phyloP scores from a whole-genome alignment of 2,329 filamentous ascomycete genomes.

The Thielaviopsis populi region DNA sequence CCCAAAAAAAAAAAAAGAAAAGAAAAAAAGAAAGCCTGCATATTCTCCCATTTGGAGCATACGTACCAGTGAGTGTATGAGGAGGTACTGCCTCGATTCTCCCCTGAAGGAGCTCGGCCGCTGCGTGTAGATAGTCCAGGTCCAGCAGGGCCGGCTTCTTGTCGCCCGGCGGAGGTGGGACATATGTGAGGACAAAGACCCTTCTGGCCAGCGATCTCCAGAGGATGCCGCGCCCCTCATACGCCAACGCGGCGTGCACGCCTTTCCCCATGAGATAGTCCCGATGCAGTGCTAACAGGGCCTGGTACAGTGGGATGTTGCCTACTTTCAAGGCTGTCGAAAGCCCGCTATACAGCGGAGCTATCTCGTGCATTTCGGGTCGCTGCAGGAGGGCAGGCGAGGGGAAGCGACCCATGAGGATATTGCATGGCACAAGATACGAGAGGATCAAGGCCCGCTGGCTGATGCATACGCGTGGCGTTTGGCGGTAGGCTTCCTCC shows the following conservation, averaged over 20 bases:
- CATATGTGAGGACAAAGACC: constrained; percentile 63
- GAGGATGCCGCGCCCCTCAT: constrained; percentile 64
- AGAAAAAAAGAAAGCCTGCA: too few relatives aligned
- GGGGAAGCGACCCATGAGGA: constrained; percentile 74
- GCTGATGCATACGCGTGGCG: constrained; percentile 42
- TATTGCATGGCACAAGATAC: constrained; percentile 68
- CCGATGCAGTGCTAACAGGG: constrained; percentile 47
- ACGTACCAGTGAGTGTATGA: constrained; percentile 13
- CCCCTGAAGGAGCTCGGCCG: constrained; percentile 50
- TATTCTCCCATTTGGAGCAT: background rate
- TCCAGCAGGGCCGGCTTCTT: constrained; percentile 61
- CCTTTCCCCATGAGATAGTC: constrained; percentile 63
- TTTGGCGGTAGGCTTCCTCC: constrained; percentile 65
- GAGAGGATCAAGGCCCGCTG: constrained; percentile 71
- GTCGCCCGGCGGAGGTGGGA: constrained; percentile 40
- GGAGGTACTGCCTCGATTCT: constrained; percentile 35
- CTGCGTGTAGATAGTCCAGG: constrained; percentile 49
- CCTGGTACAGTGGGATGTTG: constrained; percentile 58
- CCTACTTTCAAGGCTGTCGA: constrained; percentile 56
- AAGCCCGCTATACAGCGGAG: constrained; percentile 56
- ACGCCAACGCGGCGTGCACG: constrained; percentile 59
- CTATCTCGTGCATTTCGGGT: constrained; percentile 52
- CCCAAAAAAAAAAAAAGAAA: too few relatives aligned
- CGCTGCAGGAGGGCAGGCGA: constrained; percentile 48
- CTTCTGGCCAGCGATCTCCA: constrained; percentile 72